Base-by-base conservation (phyloP, 148 eudicot genomes). In the Mesembryanthemum crystallinum region DNA sequence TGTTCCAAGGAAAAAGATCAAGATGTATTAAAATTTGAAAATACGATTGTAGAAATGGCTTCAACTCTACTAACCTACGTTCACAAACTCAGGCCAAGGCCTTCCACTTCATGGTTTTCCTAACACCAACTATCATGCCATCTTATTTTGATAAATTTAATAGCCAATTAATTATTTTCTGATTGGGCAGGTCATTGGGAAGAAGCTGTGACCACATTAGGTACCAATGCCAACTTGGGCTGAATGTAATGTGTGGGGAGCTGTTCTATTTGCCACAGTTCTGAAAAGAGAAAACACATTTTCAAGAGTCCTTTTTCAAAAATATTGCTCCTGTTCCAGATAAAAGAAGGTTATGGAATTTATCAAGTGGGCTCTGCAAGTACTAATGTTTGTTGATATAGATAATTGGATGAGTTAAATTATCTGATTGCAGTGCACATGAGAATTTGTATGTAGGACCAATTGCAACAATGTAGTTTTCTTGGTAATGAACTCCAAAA, bases 281-380 rank as follows among this genome's bases (percentile, higher is more conserved):
- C 63, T 49, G 73, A 3, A 52, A 25, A 28, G 64, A 51, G 73
- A 3, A 52, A 25, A 28, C 71, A 51, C 39, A 71, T 74, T 65
- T 65, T 54, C 20, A 33, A 74, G 27, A 67, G 30, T n/a, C 51
- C 39, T 37, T 64, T 39, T 13, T 52, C 30, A 20, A 69, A 60
- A 47, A 61, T 7, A 55, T n/a, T 45, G 11, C 51, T 42, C 61
- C 51, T 1, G 25, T 43, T 55, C 58, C 57, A 39, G 49, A 42
- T 29, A 17, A 57, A 8, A 27, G 39, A n/a, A 27, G 17, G 29
- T 7, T 35, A 35, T 13, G 28, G 21, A 24, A 72, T 63, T 52
- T 71, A 57, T 59, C 18, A 42, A 28, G 55, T 65, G 49, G 81
- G 73, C 71, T 32, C 47, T 61, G 75, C 27, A 33, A 51, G 63